Percentiles rank a stretch among this genome's conserved stretches.
These are phyloP conservation scores for Colletotrichum destructivum DNA, from an alignment of 2,329 filamentous ascomycete species.

Conservation along the genomic window DNA sequence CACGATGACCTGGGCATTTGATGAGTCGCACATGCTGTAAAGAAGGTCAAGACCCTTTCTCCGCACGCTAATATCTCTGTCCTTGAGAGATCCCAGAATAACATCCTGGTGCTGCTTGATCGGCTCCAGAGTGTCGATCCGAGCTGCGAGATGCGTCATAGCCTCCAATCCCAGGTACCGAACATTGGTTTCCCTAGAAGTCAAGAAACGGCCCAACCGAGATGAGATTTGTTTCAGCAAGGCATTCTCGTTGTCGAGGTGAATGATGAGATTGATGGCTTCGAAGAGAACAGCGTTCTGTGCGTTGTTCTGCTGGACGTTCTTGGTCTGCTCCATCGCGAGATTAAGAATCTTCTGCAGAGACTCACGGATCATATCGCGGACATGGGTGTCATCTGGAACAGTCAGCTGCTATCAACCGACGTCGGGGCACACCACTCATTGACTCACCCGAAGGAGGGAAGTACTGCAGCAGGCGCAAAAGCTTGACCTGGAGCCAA, in stretches of 20 bases:
- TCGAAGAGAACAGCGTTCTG: conserved; percentile 98
- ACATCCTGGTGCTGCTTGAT: conserved; percentile 99
- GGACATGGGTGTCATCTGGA: conserved; percentile 90
- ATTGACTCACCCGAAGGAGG: conserved; percentile 81
- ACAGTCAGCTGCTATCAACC: conserved; percentile 11
- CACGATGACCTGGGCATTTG: conserved; percentile 95
- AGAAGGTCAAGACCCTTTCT: conserved; percentile 95
- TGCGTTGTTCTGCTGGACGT: conserved; percentile 99
- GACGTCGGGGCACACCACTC: conserved; percentile 54
- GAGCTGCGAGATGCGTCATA: conserved; percentile 97
- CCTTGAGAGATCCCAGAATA: conserved; percentile 93
- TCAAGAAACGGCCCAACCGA: conserved; percentile 93
- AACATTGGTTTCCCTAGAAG: conserved; percentile 97
- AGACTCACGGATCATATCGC: conserved; percentile 92
- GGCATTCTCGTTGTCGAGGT: conserved; percentile 93
- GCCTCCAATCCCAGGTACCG: conserved; percentile 96
- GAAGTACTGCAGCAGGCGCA: conserved; percentile 95
- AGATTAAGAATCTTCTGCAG: conserved; percentile 92
- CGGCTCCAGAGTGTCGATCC: conserved; percentile 93
- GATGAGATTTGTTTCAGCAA: conserved; percentile 97
- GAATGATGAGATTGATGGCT: conserved; percentile 98
- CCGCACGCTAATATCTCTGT: conserved; percentile 96
- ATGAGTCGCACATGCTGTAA: conserved; percentile 99
- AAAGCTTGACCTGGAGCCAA: conserved; percentile 96
- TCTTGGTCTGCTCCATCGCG: conserved; percentile 95